Evolutionary conservation across 768 basidiomycete species (phyloP), one percentile per base, ranked within the genome.

Genomic region (Sutorius australiensis): DNA sequence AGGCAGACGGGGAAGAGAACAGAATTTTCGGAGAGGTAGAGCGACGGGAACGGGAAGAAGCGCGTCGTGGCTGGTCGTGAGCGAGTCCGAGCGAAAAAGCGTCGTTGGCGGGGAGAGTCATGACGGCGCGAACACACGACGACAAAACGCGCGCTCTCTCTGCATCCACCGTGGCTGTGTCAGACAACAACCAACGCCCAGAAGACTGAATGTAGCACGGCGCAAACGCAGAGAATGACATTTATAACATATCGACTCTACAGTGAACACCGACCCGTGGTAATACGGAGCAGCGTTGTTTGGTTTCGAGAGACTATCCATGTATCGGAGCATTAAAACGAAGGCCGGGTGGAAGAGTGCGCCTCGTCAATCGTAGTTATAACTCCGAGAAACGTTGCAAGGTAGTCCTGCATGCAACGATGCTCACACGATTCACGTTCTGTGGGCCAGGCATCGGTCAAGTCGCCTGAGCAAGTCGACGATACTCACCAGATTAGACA

Each of bases 301-400:
- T 74, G 80, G 84, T 83, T 80, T 80, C 68, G 74, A 76, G 77
- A 78, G 76, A 59, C 67, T 44, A 45, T 83, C 68, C 56, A 78
- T 89, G 48, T 91, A 64, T 82, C 86, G 89, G 82, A 86, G 82
- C 72, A 74, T 88, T 90, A 89, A 89, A 89, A 87, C 87, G 80
- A 83, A 74, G 69, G 78, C 73, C 80, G 79, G 75, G 86, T 89
- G 79, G 74, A 33, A 34, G 74, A 36, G 31, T 62, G 66, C 61
- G 72, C 75, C 79, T 77, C 83, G 81, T 77, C 81, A 70, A 77
- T 77, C 84, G 89, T 88, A 91, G 88, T 90, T 89, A 90, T 91
- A 78, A 79, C 83, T 80, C 86, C 86, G 85, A 81, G 72, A 50
- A 12, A 39, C 24, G 10, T 17, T 12, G 5, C n/a, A 11, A 4